phyloP scores from a whole-genome alignment of 2,329 filamentous ascomycete species.

The Alternaria longipes region DNA sequence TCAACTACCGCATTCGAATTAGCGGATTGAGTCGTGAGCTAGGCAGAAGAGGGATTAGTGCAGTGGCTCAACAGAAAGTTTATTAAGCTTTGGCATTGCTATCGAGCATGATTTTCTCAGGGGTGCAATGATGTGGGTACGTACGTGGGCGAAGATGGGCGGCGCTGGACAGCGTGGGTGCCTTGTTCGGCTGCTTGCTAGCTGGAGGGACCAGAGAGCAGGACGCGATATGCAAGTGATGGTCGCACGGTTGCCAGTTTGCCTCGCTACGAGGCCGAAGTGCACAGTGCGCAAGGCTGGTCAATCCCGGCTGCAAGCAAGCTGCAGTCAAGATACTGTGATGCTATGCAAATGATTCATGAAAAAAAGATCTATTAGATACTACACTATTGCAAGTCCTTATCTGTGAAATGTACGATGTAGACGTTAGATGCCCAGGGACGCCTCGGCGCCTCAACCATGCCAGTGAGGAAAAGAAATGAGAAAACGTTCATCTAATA shows the following conservation, averaged over 20 bases:
- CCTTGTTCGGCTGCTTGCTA: not conserved
- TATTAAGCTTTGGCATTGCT: not conserved
- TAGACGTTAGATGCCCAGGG: not conserved
- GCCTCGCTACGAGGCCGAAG: not conserved
- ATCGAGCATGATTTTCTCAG: slow-evolving; percentile 1
- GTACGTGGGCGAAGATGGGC: not conserved
- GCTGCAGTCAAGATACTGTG: not conserved
- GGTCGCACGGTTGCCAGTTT: not conserved
- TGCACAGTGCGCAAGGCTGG: not conserved
- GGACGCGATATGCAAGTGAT: not conserved
- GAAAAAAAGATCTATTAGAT: slow-evolving; percentile 4
- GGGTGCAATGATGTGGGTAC: not conserved
- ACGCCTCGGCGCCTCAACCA: slow-evolving; percentile 14
- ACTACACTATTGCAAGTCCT: slow-evolving; percentile 5
- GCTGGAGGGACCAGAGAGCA: not conserved
- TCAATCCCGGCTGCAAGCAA: not conserved
- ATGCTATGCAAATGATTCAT: not conserved
- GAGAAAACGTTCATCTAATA: slow-evolving; percentile 10
- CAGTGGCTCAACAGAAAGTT: slow-evolving; percentile 3
- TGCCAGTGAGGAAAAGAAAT: slow-evolving; percentile 8
- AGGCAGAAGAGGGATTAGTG: not conserved
- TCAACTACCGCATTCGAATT: not conserved
- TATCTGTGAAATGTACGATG: not conserved
- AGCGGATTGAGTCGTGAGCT: not conserved
- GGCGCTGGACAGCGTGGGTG: not conserved